These are phyloP conservation scores for Mrakia blollopis DNA, from an alignment of 768 basidiomycete genomes.

Conservation along the genomic window DNA sequence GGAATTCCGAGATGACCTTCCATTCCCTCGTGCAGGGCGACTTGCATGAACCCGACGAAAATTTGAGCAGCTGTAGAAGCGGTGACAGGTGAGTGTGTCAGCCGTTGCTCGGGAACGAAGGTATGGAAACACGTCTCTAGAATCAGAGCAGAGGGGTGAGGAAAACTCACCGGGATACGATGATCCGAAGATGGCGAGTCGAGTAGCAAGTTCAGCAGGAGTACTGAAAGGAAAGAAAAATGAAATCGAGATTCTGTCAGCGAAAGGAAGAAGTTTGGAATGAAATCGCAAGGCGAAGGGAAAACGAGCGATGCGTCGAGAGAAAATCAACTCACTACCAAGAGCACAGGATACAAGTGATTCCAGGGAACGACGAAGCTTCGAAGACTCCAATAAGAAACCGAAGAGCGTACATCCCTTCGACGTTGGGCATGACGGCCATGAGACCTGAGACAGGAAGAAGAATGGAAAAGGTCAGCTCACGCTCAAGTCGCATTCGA, in stretches of 20 bases:
- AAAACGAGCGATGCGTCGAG: background rate
- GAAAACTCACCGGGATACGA: constrained; percentile 20
- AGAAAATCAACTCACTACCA: constrained; percentile 15
- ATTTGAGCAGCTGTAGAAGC: background rate
- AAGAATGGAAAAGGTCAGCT: background rate
- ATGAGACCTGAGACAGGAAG: background rate
- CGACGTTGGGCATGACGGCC: constrained; percentile 22
- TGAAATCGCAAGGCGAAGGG: background rate
- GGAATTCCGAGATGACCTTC: constrained; percentile 28
- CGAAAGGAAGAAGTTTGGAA: background rate
- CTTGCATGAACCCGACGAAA: constrained; percentile 35
- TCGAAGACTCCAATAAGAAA: constrained; percentile 39
- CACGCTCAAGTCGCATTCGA: background rate
- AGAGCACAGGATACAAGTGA: constrained; percentile 22
- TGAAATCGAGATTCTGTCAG: background rate
- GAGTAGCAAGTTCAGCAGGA: constrained; percentile 33
- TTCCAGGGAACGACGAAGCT: constrained; percentile 29
- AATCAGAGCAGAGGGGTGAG: no score
- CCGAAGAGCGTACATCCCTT: constrained; percentile 35
- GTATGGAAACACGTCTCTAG: no score
- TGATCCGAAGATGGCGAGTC: constrained; percentile 35
- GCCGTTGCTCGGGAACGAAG: no score
- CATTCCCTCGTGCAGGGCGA: constrained; percentile 34
- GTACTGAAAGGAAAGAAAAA: constrained; percentile 12
- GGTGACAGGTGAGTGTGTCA: no score